Evolutionary conservation across 2,329 filamentous ascomycete species (phyloP), one percentile per base, ranked within the genome.

Genomic region (Ceratocystis variospora): DNA sequence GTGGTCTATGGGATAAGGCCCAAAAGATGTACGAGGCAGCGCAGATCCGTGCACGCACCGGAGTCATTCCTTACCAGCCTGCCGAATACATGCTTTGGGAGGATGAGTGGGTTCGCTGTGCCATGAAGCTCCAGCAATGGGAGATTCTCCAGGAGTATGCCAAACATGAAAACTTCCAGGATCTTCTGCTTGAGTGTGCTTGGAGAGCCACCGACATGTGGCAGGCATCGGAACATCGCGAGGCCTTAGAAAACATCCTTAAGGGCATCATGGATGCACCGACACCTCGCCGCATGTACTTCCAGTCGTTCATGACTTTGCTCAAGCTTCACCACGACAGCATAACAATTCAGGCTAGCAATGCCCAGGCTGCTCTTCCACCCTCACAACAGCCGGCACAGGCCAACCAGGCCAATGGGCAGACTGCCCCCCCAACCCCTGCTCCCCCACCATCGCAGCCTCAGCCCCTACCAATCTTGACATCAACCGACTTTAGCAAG

Each of bases 61-160:
- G 92, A 63, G 90, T 93, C n/a, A 85, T 97, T 68, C 93, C 94
- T 0, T 97, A 96, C 75, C 96, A 93, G 0, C 89, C 95, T 71
- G 91, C 87, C 41, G 94, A 99, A 76, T 99, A 99, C 76, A 96
- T 96, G 84, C 83, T 99, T 0, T 99, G 94, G 94, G 94, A 99
- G 76, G 94, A 99, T 73, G 95, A 99, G 72, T 99, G 94, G 94
- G 87, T 99, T 53, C 82, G 96, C 62, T 99, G 94, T 74, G 94
- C 93, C 0, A 91, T 97, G 77, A 99, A 99, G 77, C 81, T 99
- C 59, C 95, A 99, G 75, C 95, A 99, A 73, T 99, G 94, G 94
- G 94, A 99, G 72, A 93, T 99, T 66, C 77, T 99, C 44, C 90
- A 91, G 69, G 95, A 99, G 71, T 97, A 97, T 73, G 92, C 94